Conservation (phyloP, 2,329 filamentous ascomycete genomes). For the Beauveria brongniartii region DNA sequence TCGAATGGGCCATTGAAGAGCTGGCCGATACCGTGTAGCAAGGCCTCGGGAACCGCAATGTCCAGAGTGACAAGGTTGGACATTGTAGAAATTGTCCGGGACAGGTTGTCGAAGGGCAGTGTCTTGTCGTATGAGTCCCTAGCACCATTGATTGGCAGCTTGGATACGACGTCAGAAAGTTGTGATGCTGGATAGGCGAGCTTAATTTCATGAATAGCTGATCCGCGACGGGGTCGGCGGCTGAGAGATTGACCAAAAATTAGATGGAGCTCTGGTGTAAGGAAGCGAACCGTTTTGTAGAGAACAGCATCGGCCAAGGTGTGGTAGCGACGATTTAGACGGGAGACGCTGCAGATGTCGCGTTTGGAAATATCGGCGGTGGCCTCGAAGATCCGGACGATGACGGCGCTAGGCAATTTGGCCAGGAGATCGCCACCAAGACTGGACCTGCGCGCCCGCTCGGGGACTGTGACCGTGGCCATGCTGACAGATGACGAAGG, state of each 20-base stretch:
- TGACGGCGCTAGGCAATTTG: constrained; percentile 30
- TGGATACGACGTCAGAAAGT: constrained; percentile 32
- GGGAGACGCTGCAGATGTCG: constrained; percentile 36
- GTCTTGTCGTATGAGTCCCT: background rate
- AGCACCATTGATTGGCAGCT: constrained; percentile 23
- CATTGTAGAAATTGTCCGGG: constrained; percentile 40
- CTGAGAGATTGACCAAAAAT: constrained; percentile 39
- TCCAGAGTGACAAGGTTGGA: constrained; percentile 40
- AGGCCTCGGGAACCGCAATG: constrained; percentile 34
- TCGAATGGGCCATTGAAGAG: constrained; percentile 44
- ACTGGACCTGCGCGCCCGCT: background rate
- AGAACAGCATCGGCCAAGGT: constrained; percentile 37
- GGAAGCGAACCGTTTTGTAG: constrained; percentile 38
- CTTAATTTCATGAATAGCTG: constrained; percentile 36
- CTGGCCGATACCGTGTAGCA: constrained; percentile 38
- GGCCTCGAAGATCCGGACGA: constrained; percentile 32
- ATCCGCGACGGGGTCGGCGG: constrained; percentile 38
- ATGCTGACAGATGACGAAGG: background rate
- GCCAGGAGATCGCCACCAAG: constrained; percentile 16
- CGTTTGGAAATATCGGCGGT: constrained; percentile 24
- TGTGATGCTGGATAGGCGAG: constrained; percentile 37
- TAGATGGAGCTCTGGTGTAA: constrained; percentile 38
- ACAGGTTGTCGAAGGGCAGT: constrained; percentile 33
- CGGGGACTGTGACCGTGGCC: background rate
- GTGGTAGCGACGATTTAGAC: constrained; percentile 35